A percentile compares a stretch with the other conserved stretches of the same genome.
Conservation (phyloP, 2,329 filamentous ascomycete genomes). For the Penicillium occitanis region DNA sequence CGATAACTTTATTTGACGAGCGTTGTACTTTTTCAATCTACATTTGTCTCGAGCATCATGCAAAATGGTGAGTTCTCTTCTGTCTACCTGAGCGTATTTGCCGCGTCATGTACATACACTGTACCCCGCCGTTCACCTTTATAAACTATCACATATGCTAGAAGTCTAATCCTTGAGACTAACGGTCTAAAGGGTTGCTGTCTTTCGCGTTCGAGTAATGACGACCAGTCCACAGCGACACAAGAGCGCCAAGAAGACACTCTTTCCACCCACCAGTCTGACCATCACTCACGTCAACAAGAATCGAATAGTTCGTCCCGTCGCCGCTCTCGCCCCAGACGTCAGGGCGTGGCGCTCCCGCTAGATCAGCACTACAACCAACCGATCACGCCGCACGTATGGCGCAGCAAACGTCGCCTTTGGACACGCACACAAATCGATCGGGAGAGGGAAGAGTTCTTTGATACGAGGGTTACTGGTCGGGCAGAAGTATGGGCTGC, state of each 20-base stretch:
- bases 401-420: conserved; percentile 60
- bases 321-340: conserved; percentile 20
- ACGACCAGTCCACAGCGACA: conserved; percentile 27
- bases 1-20: conserved; percentile 15
- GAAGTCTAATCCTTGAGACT: not conserved
- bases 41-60: conserved; percentile 25
- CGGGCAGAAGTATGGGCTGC: conserved; percentile 77
- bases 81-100: not conserved
- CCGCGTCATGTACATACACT: not conserved
- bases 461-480: conserved; percentile 83
- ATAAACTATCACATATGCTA: not conserved
- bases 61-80: conserved; percentile 38
- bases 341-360: conserved; percentile 30
- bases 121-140: not conserved
- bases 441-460: conserved; percentile 76
- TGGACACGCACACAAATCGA: conserved; percentile 72
- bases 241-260: conserved; percentile 29
- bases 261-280: conserved; percentile 24
- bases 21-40: conserved; percentile 15
- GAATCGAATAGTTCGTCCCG: conserved; percentile 21
- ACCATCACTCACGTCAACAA: conserved; percentile 20
- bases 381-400: conserved; percentile 65
- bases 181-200: conserved; percentile 39
- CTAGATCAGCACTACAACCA: conserved; percentile 65
- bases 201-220: conserved; percentile 38